These are phyloP conservation scores for Solanum pimpinellifolium DNA, from an alignment of 257 asterid genomes.

Conservation along the genomic window DNA sequence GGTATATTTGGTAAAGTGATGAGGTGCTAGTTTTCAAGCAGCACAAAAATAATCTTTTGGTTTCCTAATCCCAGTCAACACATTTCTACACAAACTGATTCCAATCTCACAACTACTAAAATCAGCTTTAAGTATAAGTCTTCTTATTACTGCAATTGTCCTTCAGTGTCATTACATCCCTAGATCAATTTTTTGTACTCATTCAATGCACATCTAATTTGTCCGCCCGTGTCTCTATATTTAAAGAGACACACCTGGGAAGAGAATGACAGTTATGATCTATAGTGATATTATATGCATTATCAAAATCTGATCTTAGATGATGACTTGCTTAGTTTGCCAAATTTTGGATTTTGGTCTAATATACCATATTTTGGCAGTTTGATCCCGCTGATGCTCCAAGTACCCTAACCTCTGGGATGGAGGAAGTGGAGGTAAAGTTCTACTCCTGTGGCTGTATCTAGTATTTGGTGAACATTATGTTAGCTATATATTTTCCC, in stretches of 20 bases:
- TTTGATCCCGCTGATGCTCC: slow-evolving; percentile 48
- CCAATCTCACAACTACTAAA: background rate
- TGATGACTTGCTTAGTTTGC: background rate
- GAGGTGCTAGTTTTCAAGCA: background rate
- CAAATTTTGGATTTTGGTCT: background rate
- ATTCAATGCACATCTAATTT: background rate
- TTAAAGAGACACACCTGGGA: background rate
- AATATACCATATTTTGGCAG: slow-evolving; percentile 22
- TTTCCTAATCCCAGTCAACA: background rate
- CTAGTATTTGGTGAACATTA: background rate
- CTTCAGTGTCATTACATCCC: background rate
- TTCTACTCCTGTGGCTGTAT: background rate
- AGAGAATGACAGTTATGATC: background rate
- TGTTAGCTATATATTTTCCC: background rate
- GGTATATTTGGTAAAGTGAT: background rate
- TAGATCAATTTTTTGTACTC: background rate
- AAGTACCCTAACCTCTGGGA: slow-evolving; percentile 33
- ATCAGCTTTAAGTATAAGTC: background rate
- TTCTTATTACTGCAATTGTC: background rate
- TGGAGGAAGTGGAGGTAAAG: slow-evolving; percentile 39
- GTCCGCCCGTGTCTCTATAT: background rate
- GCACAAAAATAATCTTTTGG: background rate
- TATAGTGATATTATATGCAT: background rate
- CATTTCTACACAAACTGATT: background rate
- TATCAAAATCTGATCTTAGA: background rate